Percentiles rank a stretch among this genome's conserved stretches.
Evolutionary conservation across 257 asterid genomes (phyloP).

Genomic region (Phtheirospermum japonicum): DNA sequence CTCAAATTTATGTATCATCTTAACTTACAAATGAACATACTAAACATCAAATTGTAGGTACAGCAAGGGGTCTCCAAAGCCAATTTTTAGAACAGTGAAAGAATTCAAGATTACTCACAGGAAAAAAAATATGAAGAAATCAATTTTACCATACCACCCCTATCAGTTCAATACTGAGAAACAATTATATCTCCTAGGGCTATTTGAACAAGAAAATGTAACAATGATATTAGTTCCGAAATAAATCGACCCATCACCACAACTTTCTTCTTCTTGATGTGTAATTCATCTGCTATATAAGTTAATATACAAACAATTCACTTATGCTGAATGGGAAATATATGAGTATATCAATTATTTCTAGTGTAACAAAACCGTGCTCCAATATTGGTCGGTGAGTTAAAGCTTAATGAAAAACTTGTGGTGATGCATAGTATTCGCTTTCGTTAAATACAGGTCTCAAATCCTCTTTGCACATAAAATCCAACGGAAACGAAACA

Average conservation of each 20-base stretch:
- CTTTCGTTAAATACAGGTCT: conserved; percentile 95
- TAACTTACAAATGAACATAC: no score
- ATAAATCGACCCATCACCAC: conserved; percentile 3
- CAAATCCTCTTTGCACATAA: conserved; percentile 86
- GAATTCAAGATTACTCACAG: no score
- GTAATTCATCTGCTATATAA: conserved; percentile 24
- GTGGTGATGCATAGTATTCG: conserved; percentile 91
- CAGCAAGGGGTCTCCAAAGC: no score
- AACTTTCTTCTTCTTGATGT: conserved; percentile 22
- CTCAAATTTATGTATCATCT: no score
- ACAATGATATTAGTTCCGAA: conserved; percentile 8
- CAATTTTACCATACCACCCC: no score
- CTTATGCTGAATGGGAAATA: conserved; percentile 8
- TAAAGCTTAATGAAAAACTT: conserved; percentile 67
- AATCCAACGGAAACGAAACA: conserved; percentile 89
- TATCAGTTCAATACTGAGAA: no score
- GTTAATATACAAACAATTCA: conserved; percentile 27
- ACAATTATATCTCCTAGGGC: no score
- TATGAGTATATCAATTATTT: background rate
- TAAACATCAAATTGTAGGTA: no score
- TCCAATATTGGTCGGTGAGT: background rate
- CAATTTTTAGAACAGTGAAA: no score
- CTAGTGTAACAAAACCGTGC: background rate
- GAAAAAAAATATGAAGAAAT: no score
- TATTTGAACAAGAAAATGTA: background rate